A percentile compares a stretch with the other conserved stretches of the same genome.
Conservation (phyloP, 352 stramenopile species). For the Plasmopara viticola region DNA sequence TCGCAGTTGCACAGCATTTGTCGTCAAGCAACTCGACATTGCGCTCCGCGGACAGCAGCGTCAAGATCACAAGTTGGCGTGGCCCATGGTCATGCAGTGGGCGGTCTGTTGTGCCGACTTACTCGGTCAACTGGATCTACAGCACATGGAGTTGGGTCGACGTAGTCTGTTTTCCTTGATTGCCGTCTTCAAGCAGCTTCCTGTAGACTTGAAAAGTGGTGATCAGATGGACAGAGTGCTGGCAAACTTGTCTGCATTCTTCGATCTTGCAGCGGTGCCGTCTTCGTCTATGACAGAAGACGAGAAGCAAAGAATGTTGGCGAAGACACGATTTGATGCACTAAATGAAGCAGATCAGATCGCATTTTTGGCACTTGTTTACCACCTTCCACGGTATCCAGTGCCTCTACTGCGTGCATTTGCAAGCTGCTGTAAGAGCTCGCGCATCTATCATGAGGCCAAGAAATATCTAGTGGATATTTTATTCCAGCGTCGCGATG, state of each 20-base stretch:
- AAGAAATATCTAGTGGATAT: constrained; percentile 84
- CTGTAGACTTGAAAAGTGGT: constrained; percentile 34
- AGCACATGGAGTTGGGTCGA: constrained; percentile 54
- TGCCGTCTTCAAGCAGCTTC: constrained; percentile 72
- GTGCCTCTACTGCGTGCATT: constrained; percentile 60
- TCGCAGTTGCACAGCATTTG: constrained; percentile 66
- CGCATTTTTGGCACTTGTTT: constrained; percentile 65
- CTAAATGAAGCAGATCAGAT: constrained; percentile 48
- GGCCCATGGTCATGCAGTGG: constrained; percentile 68
- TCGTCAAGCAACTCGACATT: constrained; percentile 49
- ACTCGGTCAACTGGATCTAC: constrained; percentile 46
- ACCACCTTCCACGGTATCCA: constrained; percentile 67
- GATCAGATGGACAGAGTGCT: constrained; percentile 52
- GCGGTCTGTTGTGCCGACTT: constrained; percentile 58
- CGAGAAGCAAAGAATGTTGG: constrained; percentile 21
- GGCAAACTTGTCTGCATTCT: constrained; percentile 55
- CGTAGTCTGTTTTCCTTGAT: constrained; percentile 64
- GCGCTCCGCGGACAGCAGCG: constrained; percentile 28
- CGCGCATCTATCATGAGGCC: constrained; percentile 45
- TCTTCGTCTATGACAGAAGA: constrained; percentile 20
- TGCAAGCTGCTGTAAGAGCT: constrained; percentile 70
- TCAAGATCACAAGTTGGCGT: constrained; percentile 27
- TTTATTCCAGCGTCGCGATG: constrained; percentile 53
- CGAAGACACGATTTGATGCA: constrained; percentile 45
- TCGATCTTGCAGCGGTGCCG: constrained; percentile 35